A percentile compares a stretch with the other conserved stretches of the same genome.
Evolutionary conservation across 495 filamentous ascomycete genomes (phyloP).

Genomic region (Penicillium simplicissimum): DNA sequence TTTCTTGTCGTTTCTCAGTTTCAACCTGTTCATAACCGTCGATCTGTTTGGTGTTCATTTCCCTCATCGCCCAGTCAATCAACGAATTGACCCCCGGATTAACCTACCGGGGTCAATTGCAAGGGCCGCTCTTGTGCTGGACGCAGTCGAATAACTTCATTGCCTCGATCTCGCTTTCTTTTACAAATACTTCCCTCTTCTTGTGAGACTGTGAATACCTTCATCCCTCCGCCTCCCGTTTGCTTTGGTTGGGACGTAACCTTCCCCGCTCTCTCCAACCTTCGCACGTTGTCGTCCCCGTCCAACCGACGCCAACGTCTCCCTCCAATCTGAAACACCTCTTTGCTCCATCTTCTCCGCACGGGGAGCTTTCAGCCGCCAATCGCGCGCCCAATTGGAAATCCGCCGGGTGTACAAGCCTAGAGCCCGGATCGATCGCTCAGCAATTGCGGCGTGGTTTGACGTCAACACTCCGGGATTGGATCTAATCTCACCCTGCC

Average conservation of each 20-base stretch:
- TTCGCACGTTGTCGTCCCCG: conserved; percentile 12
- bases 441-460: conserved; percentile 27
- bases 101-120: not conserved
- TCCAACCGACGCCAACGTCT: conserved; percentile 23
- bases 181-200: not conserved
- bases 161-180: not conserved
- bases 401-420: conserved; percentile 21
- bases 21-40: conserved; percentile 15
- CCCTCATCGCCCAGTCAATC: not conserved
- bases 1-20: conserved; percentile 10
- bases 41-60: conserved; percentile 1
- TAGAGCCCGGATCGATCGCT: conserved; percentile 30
- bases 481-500: conserved; percentile 21
- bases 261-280: conserved; percentile 1
- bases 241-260: conserved; percentile 1
- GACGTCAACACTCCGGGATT: conserved; percentile 30
- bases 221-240: conserved; percentile 3
- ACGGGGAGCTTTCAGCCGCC: conserved; percentile 23
- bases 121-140: not conserved
- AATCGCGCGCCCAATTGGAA: conserved; percentile 30
- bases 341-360: conserved; percentile 28
- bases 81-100: not conserved
- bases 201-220: conserved; percentile 15
- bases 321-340: conserved; percentile 34
- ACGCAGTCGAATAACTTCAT: not conserved